Evolutionary conservation across 805 yeast genomes (phyloP), one percentile per base, ranked within the genome.

Genomic region (Kodamaea nitidulidarum): DNA sequence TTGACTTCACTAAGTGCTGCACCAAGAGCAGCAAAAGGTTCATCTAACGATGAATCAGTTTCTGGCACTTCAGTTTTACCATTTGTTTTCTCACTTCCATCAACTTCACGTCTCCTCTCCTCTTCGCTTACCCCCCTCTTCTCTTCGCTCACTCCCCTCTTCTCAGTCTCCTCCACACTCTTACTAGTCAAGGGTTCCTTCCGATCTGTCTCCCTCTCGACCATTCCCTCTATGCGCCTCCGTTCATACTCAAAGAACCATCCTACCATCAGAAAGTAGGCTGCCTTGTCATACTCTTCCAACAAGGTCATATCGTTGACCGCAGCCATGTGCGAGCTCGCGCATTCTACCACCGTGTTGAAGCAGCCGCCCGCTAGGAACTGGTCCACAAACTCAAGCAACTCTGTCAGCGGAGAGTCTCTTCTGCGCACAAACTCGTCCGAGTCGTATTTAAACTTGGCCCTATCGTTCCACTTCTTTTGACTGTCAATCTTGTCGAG

Each of bases 191-290:
- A n/a, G n/a, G n/a, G n/a, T n/a, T n/a, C n/a, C n/a, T n/a, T n/a
- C n/a, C n/a, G n/a, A n/a, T n/a, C n/a, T n/a, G n/a, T n/a, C n/a
- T n/a, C n/a, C n/a, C n/a, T n/a, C n/a, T n/a, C n/a, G n/a, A n/a
- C n/a, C n/a, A n/a, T 20, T 20, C 22, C 8, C 22, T 20, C 22
- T 6, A 20, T 20, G 22, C 5, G 7, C 36, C 57, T 60, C 15
- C 83, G 63, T 49, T 84, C 87, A 43, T 78, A 87, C 24, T 73
- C 72, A 35, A 88, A 63, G 49, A 88, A 81, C 96, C 97, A 91
- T 1, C 86, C 70, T 4, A 75, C 62, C 4, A 85, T 63, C 42
- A 75, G 67, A 30, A 84, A 72, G 52, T 73, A 88, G 32, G 55
- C 49, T 1, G 74, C 71, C 31, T 57, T 60, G 35, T 67, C 70